Percentiles rank a stretch among this genome's conserved stretches.
Evolutionary conservation across 192 early-diverging fungal genomes (phyloP).

Genomic region (Lunasporangiospora selenospora): DNA sequence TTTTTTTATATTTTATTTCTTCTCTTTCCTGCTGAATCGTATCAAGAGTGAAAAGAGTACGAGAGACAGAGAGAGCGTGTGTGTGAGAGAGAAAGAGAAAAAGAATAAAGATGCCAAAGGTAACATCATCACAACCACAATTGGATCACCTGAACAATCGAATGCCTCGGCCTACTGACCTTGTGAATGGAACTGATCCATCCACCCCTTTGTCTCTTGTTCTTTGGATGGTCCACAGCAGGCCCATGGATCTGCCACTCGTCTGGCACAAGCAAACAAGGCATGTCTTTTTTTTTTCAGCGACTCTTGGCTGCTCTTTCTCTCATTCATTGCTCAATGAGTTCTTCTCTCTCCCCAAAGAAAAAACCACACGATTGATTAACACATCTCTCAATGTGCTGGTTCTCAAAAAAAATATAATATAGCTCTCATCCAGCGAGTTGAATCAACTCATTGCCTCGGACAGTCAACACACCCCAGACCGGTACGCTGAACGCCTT

Average conservation of each 20-base stretch:
- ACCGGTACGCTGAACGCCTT: conserved; percentile 9
- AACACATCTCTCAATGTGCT: neutral
- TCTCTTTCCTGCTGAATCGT: too few species aligned
- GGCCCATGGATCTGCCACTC: neutral
- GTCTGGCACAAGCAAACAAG: conserved; percentile 24
- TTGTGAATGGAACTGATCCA: neutral
- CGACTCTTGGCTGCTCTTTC: neutral
- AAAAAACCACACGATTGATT: neutral
- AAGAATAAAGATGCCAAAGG: neutral
- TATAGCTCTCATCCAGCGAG: conserved; percentile 30
- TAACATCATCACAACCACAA: neutral
- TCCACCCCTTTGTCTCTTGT: neutral
- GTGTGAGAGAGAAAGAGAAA: too few species aligned
- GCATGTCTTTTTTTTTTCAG: conserved; percentile 2
- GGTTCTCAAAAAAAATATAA: neutral
- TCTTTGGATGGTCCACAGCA: too few species aligned
- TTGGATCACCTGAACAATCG: too few species aligned
- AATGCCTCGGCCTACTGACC: neutral
- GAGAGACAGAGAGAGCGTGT: too few species aligned
- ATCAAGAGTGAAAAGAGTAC: too few species aligned
- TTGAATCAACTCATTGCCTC: conserved; percentile 22
- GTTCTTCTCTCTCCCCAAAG: neutral
- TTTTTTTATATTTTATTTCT: too few species aligned
- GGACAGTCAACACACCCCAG: conserved; percentile 16
- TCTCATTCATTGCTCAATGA: neutral